A percentile compares a stretch with the other conserved stretches of the same genome.
These are phyloP conservation scores for Pythium volutum DNA, from an alignment of 352 stramenopile species.

Conservation along the genomic window DNA sequence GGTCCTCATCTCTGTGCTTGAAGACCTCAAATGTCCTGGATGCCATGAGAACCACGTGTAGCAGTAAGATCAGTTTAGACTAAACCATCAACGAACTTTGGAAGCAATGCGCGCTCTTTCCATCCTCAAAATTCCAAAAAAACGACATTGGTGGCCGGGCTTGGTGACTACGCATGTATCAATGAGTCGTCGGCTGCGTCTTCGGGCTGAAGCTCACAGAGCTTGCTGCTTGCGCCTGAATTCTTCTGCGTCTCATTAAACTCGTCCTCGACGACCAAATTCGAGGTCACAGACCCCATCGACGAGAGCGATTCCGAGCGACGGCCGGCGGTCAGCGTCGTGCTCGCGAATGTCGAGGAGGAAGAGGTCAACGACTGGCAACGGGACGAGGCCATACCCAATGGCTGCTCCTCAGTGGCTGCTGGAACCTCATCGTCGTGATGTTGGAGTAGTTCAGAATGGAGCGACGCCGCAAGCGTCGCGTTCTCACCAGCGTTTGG, in stretches of 20 bases:
- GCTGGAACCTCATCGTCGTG: slow-evolving; percentile 1
- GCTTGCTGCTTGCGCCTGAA: not conserved
- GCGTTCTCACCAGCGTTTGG: not conserved
- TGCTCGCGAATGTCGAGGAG: not conserved
- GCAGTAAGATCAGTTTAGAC: not conserved
- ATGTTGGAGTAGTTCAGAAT: slow-evolving; percentile 13
- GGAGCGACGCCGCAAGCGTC: not conserved
- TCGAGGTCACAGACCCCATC: not conserved
- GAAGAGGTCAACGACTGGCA: slow-evolving; percentile 1
- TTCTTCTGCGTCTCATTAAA: not conserved
- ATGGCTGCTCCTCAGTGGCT: not conserved
- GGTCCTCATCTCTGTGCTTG: not conserved
- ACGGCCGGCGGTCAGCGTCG: not conserved
- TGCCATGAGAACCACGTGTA: not conserved
- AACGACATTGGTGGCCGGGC: too few relatives aligned
- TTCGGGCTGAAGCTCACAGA: slow-evolving; percentile 1
- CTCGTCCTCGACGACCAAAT: slow-evolving; percentile 2
- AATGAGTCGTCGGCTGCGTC: not conserved
- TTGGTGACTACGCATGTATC: not conserved
- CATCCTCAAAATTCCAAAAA: too few relatives aligned
- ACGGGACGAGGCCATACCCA: slow-evolving; percentile 2
- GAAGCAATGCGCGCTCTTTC: not conserved
- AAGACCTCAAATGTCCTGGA: not conserved
- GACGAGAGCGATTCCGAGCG: slow-evolving; percentile 17
- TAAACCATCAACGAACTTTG: not conserved